A percentile compares a stretch with the other conserved stretches of the same genome.
Conservation (phyloP, 306 rosid species). For the Gynostemma pentaphyllum region DNA sequence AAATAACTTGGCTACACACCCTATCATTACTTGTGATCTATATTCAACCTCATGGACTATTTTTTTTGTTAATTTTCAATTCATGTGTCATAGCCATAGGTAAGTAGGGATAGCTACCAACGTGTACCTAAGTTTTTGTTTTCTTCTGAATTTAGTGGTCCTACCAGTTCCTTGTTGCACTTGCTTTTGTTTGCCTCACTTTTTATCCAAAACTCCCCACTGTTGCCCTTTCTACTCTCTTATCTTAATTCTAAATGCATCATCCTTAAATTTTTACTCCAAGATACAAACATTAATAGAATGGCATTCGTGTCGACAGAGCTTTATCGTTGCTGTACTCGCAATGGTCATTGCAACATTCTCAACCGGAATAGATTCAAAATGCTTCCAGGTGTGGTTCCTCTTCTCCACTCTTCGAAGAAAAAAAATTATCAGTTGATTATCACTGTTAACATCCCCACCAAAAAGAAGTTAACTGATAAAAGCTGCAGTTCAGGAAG, state of each 20-base stretch:
- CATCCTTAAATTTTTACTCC: not conserved
- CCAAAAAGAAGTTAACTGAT: constrained; percentile 17
- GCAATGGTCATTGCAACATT: constrained; percentile 85
- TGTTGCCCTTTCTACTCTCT: not conserved
- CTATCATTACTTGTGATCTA: no score
- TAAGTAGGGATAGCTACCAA: no score
- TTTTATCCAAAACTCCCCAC: no score
- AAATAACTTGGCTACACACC: no score
- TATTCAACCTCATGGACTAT: no score
- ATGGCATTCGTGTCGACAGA: constrained; percentile 55
- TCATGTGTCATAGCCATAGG: no score
- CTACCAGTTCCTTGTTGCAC: no score
- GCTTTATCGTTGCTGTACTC: constrained; percentile 70
- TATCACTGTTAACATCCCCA: constrained; percentile 7
- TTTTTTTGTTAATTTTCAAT: no score
- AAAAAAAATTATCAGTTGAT: not conserved
- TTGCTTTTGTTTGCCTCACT: no score
- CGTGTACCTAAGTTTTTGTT: no score
- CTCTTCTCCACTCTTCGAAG: constrained; percentile 8
- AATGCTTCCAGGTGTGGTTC: constrained; percentile 85
- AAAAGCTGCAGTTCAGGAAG: constrained; percentile 50
- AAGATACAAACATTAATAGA: not conserved
- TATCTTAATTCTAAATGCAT: no score
- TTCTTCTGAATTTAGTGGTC: no score
- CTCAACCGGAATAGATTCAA: constrained; percentile 93